phyloP scores from a whole-genome alignment of 768 basidiomycete genomes.

The Amanita pseudoporphyria region DNA sequence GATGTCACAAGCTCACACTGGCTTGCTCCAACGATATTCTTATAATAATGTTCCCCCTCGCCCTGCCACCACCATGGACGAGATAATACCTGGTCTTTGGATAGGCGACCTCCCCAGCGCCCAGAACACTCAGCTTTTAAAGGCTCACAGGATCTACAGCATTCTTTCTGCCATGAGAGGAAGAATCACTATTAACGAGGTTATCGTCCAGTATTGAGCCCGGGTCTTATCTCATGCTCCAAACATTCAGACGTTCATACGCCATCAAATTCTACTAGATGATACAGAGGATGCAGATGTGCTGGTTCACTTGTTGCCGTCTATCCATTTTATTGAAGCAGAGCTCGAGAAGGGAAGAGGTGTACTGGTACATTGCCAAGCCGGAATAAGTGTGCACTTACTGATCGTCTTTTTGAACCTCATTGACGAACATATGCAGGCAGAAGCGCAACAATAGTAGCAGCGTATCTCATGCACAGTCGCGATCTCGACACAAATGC shows the following conservation, averaged over 20 bases:
- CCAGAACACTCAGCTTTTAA: constrained; percentile 48
- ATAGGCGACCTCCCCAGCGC: constrained; percentile 75
- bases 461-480: constrained; percentile 83
- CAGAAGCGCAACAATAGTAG: constrained; percentile 76
- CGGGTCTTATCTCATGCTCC: neutral
- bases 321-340: constrained; percentile 75
- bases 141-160: constrained; percentile 64
- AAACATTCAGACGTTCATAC: constrained; percentile 57
- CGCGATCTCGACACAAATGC: constrained; percentile 42
- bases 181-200: constrained; percentile 54
- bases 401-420: neutral
- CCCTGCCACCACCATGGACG: constrained; percentile 43
- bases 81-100: constrained; percentile 76
- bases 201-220: constrained; percentile 18
- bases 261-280: constrained; percentile 71
- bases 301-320: constrained; percentile 65
- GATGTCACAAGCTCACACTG: neutral
- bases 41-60: neutral
- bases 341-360: constrained; percentile 68
- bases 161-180: constrained; percentile 69
- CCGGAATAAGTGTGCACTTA: constrained; percentile 66
- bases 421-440: constrained; percentile 29
- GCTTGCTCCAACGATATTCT: neutral
- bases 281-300: constrained; percentile 72
- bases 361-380: constrained; percentile 86